phyloP scores from a whole-genome alignment of 495 filamentous ascomycete species.

The Terfezia boudieri region DNA sequence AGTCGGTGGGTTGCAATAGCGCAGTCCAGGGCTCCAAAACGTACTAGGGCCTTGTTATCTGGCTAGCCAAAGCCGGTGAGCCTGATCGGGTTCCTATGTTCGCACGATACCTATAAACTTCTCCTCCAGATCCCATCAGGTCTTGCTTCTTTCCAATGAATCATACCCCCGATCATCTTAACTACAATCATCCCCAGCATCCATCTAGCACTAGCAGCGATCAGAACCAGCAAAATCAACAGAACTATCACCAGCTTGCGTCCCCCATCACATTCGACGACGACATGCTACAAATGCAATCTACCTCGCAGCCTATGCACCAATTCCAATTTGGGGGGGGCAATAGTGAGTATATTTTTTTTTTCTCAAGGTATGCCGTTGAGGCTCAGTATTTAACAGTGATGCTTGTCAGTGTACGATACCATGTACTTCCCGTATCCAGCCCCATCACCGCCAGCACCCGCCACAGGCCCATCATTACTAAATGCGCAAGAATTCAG shows the following conservation, averaged over 20 bases:
- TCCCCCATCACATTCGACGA: background rate
- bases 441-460: background rate
- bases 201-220: too few relatives aligned
- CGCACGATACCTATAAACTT: background rate
- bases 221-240: background rate
- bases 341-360: too few relatives aligned
- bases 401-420: background rate
- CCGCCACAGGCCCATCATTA: background rate
- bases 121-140: background rate
- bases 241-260: background rate
- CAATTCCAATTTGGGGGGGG: background rate
- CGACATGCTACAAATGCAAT: background rate
- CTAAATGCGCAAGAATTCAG: background rate
- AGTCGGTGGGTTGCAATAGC: too few relatives aligned
- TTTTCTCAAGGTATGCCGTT: too few relatives aligned
- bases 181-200: background rate
- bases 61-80: background rate
- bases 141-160: background rate
- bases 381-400: too few relatives aligned
- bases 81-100: background rate
- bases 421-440: background rate
- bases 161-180: background rate
- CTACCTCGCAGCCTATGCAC: background rate
- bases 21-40: background rate
- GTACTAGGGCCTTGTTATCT: background rate